These are phyloP conservation scores for Arabidopsis lyrata DNA, from an alignment of 441 rosid genomes.

Conservation along the genomic window DNA sequence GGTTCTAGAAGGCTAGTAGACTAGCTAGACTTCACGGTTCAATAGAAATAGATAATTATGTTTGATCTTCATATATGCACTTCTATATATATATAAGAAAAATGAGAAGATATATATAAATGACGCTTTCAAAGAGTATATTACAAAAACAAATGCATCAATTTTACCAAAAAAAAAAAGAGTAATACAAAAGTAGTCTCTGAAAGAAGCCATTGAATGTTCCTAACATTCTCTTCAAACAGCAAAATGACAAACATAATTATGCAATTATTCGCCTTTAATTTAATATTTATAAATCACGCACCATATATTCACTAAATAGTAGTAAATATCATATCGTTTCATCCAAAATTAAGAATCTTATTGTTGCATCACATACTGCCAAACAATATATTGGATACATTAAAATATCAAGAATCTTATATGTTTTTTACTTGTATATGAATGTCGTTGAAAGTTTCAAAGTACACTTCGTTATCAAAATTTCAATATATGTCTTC, in stretches of 20 bases:
- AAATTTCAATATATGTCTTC: neutral
- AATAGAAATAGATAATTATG: neutral
- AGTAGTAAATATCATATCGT: neutral
- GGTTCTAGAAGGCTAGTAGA: neutral
- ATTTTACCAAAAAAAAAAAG: neutral
- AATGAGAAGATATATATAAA: too few species aligned
- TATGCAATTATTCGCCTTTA: slow-evolving; percentile 13
- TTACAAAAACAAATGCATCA: slow-evolving; percentile 5
- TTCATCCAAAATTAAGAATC: neutral
- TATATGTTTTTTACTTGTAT: neutral
- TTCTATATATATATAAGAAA: too few species aligned
- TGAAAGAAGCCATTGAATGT: slow-evolving; percentile 26
- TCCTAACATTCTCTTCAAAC: slow-evolving; percentile 41
- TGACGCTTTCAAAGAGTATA: slow-evolving; percentile 16
- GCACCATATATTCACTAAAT: neutral
- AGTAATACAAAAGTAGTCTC: slow-evolving; percentile 15
- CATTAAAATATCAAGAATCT: neutral
- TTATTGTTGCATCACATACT: slow-evolving; percentile 8
- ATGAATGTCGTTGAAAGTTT: slow-evolving; percentile 7
- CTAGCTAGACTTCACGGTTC: slow-evolving; percentile 21
- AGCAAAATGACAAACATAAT: slow-evolving; percentile 35
- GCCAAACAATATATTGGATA: neutral
- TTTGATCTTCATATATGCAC: neutral
- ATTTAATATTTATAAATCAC: neutral
- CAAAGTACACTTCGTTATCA: neutral